Evolutionary conservation across 2,329 filamentous ascomycete species (phyloP).

Genomic region (Didymellaceae sp.): DNA sequence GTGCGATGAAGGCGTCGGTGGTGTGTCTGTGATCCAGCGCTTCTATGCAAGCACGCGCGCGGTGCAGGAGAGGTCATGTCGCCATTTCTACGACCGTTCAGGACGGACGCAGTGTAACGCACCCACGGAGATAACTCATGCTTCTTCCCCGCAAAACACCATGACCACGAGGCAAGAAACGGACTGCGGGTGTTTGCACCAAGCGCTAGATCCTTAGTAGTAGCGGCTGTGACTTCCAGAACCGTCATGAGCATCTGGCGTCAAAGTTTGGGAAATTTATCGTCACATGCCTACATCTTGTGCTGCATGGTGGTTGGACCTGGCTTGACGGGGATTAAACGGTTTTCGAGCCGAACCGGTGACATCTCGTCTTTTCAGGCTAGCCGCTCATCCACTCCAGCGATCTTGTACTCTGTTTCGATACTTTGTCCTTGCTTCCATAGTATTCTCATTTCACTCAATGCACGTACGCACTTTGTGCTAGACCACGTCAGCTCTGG

Average conservation of each 20-base stretch:
- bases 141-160: constrained; percentile 14
- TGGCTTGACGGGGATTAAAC: constrained; percentile 27
- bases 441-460: constrained; percentile 15
- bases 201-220: constrained; percentile 7
- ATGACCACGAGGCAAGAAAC: constrained; percentile 19
- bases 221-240: constrained; percentile 11
- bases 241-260: background rate
- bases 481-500: constrained; percentile 14
- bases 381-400: constrained; percentile 24
- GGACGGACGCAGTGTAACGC: constrained; percentile 14
- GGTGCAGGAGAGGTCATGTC: constrained; percentile 7
- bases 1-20: background rate
- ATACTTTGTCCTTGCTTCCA: constrained; percentile 20
- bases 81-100: background rate
- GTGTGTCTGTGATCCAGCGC: constrained; percentile 6
- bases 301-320: constrained; percentile 27
- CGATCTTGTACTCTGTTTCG: constrained; percentile 15
- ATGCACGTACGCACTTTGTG: constrained; percentile 13
- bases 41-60: constrained; percentile 14
- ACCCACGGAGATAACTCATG: background rate
- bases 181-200: constrained; percentile 2
- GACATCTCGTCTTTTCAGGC: constrained; percentile 35
- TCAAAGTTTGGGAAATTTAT: constrained; percentile 1
- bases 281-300: constrained; percentile 37
- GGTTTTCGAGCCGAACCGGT: constrained; percentile 38